phyloP scores from a whole-genome alignment of 441 rosid genomes.

The Syzygium syzygioides region DNA sequence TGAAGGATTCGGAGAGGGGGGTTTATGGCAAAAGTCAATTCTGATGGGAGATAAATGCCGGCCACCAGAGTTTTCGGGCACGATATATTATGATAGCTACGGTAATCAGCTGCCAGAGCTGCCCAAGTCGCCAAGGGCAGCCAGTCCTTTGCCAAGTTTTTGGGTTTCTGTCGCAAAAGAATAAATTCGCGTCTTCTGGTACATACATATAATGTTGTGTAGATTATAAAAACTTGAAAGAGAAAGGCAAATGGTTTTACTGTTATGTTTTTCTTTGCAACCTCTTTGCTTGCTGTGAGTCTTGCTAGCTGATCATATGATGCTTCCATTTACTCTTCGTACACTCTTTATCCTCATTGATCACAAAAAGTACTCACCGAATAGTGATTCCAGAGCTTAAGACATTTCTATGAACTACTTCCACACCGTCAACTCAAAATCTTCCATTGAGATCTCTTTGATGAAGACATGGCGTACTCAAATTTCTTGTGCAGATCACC shows the following conservation, averaged over 20 bases:
- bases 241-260: background rate
- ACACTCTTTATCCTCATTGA: background rate
- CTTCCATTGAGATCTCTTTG: background rate
- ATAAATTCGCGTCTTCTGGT: background rate
- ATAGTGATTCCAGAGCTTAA: background rate
- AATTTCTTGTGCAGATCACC: background rate
- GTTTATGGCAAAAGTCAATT: constrained; percentile 28
- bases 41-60: constrained; percentile 29
- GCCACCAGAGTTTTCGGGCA: constrained; percentile 26
- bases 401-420: background rate
- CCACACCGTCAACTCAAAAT: background rate
- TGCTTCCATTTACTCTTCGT: background rate
- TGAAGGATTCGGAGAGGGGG: constrained; percentile 20
- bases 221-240: background rate
- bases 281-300: background rate
- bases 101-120: constrained; percentile 21
- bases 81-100: constrained; percentile 19
- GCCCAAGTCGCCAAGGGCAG: constrained; percentile 18
- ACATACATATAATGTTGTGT: background rate
- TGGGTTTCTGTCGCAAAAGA: background rate
- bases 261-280: background rate
- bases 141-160: constrained; percentile 13
- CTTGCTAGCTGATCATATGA: background rate
- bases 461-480: background rate
- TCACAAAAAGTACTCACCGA: background rate